Percentiles rank a stretch among this genome's conserved stretches.
phyloP scores from a whole-genome alignment of 2,329 filamentous ascomycete species.

The Xylaria hypoxylon region DNA sequence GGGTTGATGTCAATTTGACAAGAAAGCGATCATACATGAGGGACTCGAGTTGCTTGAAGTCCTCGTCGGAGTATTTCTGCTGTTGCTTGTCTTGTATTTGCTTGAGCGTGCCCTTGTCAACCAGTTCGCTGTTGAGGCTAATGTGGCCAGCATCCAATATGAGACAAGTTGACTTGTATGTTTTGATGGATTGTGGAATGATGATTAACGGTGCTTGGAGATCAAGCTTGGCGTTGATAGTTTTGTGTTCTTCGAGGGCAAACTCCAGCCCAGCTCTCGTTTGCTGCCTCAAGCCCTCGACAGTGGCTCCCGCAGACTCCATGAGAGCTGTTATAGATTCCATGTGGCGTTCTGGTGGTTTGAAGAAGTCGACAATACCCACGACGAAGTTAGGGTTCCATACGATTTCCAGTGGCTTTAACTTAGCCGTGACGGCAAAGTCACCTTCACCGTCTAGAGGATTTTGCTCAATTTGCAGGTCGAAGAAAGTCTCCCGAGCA shows the following conservation, averaged over 20 bases:
- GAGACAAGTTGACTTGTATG: conserved; percentile 83
- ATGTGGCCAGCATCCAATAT: conserved; percentile 97
- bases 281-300: conserved; percentile 94
- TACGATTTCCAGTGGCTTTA: conserved; percentile 96
- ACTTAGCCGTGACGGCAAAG: conserved; percentile 86
- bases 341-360: conserved; percentile 96
- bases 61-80: conserved; percentile 86
- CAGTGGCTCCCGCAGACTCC: conserved; percentile 94
- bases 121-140: conserved; percentile 91
- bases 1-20: conserved; percentile 92
- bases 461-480: conserved; percentile 92
- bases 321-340: conserved; percentile 96
- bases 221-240: conserved; percentile 94
- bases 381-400: conserved; percentile 96
- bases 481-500: conserved; percentile 83
- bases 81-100: conserved; percentile 93
- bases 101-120: conserved; percentile 88
- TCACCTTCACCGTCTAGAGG: conserved; percentile 94
- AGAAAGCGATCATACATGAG: conserved; percentile 98
- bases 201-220: conserved; percentile 97
- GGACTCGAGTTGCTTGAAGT: conserved; percentile 87
- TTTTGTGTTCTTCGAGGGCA: conserved; percentile 97
- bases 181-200: conserved; percentile 90
- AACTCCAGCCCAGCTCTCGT: conserved; percentile 96
- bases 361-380: conserved; percentile 93